Conservation (phyloP, 306 rosid species). For the Prunus campanulata region DNA sequence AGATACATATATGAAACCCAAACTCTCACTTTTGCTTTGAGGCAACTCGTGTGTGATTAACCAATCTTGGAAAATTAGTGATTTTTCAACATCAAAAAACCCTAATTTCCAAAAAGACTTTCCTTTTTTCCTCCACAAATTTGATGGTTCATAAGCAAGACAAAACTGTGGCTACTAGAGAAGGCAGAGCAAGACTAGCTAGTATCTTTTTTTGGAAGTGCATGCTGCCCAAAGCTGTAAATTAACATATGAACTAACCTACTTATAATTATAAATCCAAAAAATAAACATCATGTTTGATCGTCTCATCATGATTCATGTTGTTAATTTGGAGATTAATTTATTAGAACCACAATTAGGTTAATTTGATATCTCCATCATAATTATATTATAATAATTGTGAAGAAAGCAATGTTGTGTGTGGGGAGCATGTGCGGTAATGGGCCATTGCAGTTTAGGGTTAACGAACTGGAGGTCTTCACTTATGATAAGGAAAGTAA, state of each 20-base stretch:
- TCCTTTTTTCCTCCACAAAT: not conserved
- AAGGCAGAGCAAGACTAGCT: not conserved
- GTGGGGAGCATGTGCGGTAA: slow-evolving; percentile 4
- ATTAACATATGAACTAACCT: not conserved
- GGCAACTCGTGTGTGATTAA: not conserved
- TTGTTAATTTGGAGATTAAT: not conserved
- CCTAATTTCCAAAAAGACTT: not conserved
- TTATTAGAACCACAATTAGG: not conserved
- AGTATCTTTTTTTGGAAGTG: not conserved
- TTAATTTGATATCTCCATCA: not conserved
- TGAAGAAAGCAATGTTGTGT: not conserved
- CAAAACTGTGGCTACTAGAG: not conserved
- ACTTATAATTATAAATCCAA: not conserved
- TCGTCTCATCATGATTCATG: not conserved
- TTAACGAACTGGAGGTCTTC: not conserved
- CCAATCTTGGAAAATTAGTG: slow-evolving; percentile 2
- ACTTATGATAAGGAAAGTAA: slow-evolving; percentile 2
- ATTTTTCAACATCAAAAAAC: not conserved
- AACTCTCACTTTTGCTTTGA: not conserved
- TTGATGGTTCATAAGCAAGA: not conserved
- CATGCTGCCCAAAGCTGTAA: not conserved
- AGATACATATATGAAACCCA: not conserved
- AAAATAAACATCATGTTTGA: not conserved
- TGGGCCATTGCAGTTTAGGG: slow-evolving; percentile 6
- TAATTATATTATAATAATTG: not conserved